Evolutionary conservation across 2,329 filamentous ascomycete genomes (phyloP).

Genomic region (Paecilomyces variotii): DNA sequence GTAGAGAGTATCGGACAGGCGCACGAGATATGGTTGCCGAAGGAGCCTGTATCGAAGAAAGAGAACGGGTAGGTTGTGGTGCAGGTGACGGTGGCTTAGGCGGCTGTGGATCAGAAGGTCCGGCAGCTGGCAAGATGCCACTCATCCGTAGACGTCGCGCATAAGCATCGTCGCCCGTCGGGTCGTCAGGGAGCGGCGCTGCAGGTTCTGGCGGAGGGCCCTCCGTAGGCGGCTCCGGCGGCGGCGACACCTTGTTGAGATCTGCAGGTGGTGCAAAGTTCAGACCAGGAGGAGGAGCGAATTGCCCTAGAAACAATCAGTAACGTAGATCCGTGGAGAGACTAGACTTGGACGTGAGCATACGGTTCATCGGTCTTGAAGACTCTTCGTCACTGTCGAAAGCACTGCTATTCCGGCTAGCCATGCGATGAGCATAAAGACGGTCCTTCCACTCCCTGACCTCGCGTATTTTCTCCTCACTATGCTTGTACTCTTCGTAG

Average conservation of each 20-base stretch:
- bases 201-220: conserved; percentile 29
- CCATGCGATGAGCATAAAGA: conserved; percentile 63
- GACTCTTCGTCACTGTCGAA: conserved; percentile 45
- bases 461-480: conserved; percentile 74
- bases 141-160: conserved; percentile 54
- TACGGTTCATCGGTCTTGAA: conserved; percentile 39
- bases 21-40: conserved; percentile 65
- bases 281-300: conserved; percentile 38
- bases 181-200: conserved; percentile 46
- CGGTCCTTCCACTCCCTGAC: conserved; percentile 78
- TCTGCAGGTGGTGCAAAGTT: conserved; percentile 47
- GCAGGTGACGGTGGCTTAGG: conserved; percentile 24
- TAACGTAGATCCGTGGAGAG: conserved; percentile 8
- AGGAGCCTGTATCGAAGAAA: conserved; percentile 30
- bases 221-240: conserved; percentile 8
- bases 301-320: conserved; percentile 30
- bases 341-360: conserved; percentile 16
- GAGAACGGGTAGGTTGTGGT: conserved; percentile 25
- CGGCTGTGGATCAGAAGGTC: conserved; percentile 4
- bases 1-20: conserved; percentile 63
- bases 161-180: conserved; percentile 63
- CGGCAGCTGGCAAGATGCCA: conserved; percentile 5
- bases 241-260: conserved; percentile 29
- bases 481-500: conserved; percentile 74
- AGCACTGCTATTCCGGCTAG: conserved; percentile 35